Evolutionary conservation across 2,329 filamentous ascomycete species (phyloP), one percentile per base, ranked within the genome.

Genomic region (Thielaviopsis euricoi): DNA sequence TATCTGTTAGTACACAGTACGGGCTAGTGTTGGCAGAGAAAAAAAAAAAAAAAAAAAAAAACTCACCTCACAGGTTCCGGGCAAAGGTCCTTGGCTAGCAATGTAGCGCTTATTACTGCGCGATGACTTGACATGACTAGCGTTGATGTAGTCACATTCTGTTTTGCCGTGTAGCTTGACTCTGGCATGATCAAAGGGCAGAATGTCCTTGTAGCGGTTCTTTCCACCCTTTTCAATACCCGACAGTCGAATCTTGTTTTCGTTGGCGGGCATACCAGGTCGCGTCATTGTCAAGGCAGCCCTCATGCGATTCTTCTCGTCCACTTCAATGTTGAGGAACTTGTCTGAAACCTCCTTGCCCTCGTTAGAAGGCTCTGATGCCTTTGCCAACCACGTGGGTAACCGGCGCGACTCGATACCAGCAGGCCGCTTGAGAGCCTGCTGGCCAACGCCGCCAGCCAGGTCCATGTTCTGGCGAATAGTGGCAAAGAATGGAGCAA

Each of bases 401-500:
- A 96, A 74, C 17, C 74, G 68, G 4, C 76, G 71, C 43, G 70
- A 66, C 33, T 76, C 69, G 9, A 80, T 63, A n/a, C 69, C 73
- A 1, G 67, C 49, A 0, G 78, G 78, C 9, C 78, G 66, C 1
- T 67, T 65, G 6, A 82, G 67, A n/a, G 82, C 77, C 65, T 83
- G 82, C 64, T 95, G 90, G 0, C 93, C 93, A 12, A 97, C 91
- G 21, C 93, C 93, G 63, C 89, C 89, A 33, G 94, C 85, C 19
- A 98, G 75, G 66, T 97, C 93, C 81, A 94, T 91, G 62, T 97
- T 95, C 68, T 97, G 93, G 50, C 93, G 83, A 64, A 98, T 97
- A 63, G 96, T 97, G 61, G 83, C 83, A 69, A 97, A 97, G 73
- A 98, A 97, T 0, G 91, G 90, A 64, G 94, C 95, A 3, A 40